Base-by-base conservation (phyloP, 164 flowering plant genomes). In the Umbilicus rupestris region DNA sequence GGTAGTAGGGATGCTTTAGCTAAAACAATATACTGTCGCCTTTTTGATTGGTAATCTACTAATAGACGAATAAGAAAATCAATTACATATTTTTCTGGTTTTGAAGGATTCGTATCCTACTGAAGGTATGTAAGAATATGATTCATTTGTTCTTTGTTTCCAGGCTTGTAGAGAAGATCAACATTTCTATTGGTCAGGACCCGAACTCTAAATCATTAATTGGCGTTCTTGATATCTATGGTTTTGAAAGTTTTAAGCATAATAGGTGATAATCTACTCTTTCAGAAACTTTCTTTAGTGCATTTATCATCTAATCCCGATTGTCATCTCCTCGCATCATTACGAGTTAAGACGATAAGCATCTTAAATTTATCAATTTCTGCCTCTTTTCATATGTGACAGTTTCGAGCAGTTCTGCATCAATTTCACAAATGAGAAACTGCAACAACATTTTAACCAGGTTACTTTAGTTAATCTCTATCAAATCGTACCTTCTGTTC, bases 381-480 rank as follows among this genome's bases (percentile, higher is more conserved):
- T 28, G 31, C 19, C 60, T 29, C 7, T 55, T 28, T 24, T 28
- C 19, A 33, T 9, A 55, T 28, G 31, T 5, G 30, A 64, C 83
- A 93, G 98, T 78, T 94, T 94, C 82, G 98, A 94, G 85, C 98
- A 94, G 82, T 89, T 94, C 79, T 93, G 98, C 69, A 93, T 93
- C 79, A 93, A 93, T 75, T 87, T 82, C 69, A 93, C 98, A 19
- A 93, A 93, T 83, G 98, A 93, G 85, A 93, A 93, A 70, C 81
- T 93, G 75, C 98, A 93, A 63, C 97, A 93, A 70, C 98, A 94
- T 79, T 94, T 94, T 68, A 94, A 94, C 77, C 96, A 94, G 97
- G 98, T 89, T 39, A 73, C 73, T 64, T 71, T 63, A 10, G 28
- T 0, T 28, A 7, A 62, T 69, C 45, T 57, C 46, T 52, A 65